Conservation (phyloP, 192 early-diverging fungal species). For the Gigaspora rosea region DNA sequence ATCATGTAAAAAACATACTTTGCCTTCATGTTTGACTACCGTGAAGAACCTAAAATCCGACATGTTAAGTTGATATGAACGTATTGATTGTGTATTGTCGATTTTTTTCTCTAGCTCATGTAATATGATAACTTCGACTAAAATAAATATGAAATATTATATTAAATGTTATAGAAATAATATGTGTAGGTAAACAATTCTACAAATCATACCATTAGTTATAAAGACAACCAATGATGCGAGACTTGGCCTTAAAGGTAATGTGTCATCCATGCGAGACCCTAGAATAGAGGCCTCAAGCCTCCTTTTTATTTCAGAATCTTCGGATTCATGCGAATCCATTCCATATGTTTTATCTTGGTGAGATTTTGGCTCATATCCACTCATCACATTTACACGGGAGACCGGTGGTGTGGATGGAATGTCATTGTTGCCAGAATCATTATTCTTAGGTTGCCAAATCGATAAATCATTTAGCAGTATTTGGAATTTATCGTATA, state of each 20-base stretch:
- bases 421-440: not conserved
- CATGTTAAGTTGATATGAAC: slow-evolving; percentile 37
- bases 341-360: slow-evolving; percentile 8
- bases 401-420: not conserved
- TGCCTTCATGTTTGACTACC: slow-evolving; percentile 52
- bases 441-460: slow-evolving; percentile 43
- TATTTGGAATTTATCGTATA: slow-evolving; percentile 45
- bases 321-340: not conserved
- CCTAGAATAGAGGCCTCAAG: slow-evolving; percentile 4
- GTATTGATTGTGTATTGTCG: not conserved
- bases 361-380: not conserved
- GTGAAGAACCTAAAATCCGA: slow-evolving; percentile 52
- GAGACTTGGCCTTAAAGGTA: slow-evolving; percentile 40
- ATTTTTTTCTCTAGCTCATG: not conserved
- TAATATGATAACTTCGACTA: slow-evolving; percentile 37
- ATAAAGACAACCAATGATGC: slow-evolving; percentile 40
- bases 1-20: slow-evolving; percentile 31
- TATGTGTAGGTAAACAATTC: not conserved
- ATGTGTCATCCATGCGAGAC: not conserved
- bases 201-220: slow-evolving; percentile 35
- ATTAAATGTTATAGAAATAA: not conserved
- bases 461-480: slow-evolving; percentile 46
- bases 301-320: not conserved
- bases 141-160: not conserved
- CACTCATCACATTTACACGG: not conserved